Evolutionary conservation across 257 asterid genomes (phyloP).

Genomic region (Echium plantagineum): DNA sequence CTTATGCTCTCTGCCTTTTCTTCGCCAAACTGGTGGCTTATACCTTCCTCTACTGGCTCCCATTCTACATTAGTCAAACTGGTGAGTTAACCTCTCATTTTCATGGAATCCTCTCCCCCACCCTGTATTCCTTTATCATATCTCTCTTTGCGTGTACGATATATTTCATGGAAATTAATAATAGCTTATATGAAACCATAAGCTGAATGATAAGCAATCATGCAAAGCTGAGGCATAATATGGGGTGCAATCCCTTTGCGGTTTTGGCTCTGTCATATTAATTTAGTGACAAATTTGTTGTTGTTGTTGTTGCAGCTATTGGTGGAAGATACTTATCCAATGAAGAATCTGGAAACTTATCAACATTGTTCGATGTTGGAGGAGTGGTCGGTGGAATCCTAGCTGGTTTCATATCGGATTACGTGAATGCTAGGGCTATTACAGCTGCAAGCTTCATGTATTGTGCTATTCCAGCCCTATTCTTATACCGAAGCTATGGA

Average conservation of each 20-base stretch:
- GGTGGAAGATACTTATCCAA: slow-evolving; percentile 67
- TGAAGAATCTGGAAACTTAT: slow-evolving; percentile 75
- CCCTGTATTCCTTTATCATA: too few relatives aligned
- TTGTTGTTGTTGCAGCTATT: slow-evolving; percentile 41
- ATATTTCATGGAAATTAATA: too few relatives aligned
- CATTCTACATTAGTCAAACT: slow-evolving; percentile 92
- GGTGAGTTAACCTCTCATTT: slow-evolving; percentile 26
- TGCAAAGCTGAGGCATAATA: too few relatives aligned
- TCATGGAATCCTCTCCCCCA: too few relatives aligned
- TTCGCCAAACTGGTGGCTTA: slow-evolving; percentile 89
- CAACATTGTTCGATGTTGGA: slow-evolving; percentile 86
- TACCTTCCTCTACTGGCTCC: slow-evolving; percentile 90
- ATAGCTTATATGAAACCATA: too few relatives aligned
- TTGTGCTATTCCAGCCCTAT: slow-evolving; percentile 89
- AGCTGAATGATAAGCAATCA: too few relatives aligned
- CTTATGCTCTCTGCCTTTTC: slow-evolving; percentile 85
- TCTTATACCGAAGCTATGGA: slow-evolving; percentile 69
- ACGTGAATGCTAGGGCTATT: slow-evolving; percentile 68
- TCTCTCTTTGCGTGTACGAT: too few relatives aligned
- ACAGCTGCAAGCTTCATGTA: slow-evolving; percentile 97
- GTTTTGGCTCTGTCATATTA: not conserved
- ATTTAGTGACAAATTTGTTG: not conserved
- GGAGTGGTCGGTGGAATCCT: slow-evolving; percentile 90
- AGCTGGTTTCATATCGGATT: slow-evolving; percentile 87
- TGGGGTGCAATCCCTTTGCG: too few relatives aligned